These are phyloP conservation scores for Quillaja saponaria DNA, from an alignment of 306 rosid genomes.

Conservation along the genomic window DNA sequence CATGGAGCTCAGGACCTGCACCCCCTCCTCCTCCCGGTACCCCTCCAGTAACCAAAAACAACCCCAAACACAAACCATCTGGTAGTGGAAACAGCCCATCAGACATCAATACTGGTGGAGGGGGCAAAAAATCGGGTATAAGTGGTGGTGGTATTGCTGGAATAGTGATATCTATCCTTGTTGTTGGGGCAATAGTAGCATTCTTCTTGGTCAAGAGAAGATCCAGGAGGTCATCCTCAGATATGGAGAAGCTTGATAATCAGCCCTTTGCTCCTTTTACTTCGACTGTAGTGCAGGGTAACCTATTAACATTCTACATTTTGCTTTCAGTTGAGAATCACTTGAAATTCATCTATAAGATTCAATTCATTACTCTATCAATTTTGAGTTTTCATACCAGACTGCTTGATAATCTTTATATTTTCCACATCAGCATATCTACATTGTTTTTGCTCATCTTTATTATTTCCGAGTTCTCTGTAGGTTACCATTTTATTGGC, in stretches of 20 bases:
- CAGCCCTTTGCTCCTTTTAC: slow-evolving; percentile 67
- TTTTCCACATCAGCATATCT: too few relatives aligned
- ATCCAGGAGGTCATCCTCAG: slow-evolving; percentile 62
- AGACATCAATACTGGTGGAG: slow-evolving; percentile 43
- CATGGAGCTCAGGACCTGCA: slow-evolving; percentile 87
- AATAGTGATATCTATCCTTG: slow-evolving; percentile 76
- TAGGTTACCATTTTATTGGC: slow-evolving; percentile 24
- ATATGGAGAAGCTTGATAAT: slow-evolving; percentile 67
- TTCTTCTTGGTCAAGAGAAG: slow-evolving; percentile 74
- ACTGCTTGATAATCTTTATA: neutral
- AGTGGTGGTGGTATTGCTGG: slow-evolving; percentile 95
- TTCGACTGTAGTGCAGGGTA: slow-evolving; percentile 70
- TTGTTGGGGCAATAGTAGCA: slow-evolving; percentile 73
- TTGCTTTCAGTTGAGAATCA: slow-evolving; percentile 19
- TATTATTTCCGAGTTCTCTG: slow-evolving; percentile 13
- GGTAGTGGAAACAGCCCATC: slow-evolving; percentile 48
- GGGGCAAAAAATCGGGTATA: slow-evolving; percentile 75
- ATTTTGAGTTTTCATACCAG: slow-evolving; percentile 6
- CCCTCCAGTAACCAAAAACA: slow-evolving; percentile 52
- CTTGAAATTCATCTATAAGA: slow-evolving; percentile 14
- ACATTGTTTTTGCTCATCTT: neutral
- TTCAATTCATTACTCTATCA: slow-evolving; percentile 6
- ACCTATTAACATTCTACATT: slow-evolving; percentile 12
- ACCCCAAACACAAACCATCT: slow-evolving; percentile 49
- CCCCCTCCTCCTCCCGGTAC: slow-evolving; percentile 99